phyloP scores from a whole-genome alignment of 1,139 yeast genomes.

The Lodderomyces parapsilosis region DNA sequence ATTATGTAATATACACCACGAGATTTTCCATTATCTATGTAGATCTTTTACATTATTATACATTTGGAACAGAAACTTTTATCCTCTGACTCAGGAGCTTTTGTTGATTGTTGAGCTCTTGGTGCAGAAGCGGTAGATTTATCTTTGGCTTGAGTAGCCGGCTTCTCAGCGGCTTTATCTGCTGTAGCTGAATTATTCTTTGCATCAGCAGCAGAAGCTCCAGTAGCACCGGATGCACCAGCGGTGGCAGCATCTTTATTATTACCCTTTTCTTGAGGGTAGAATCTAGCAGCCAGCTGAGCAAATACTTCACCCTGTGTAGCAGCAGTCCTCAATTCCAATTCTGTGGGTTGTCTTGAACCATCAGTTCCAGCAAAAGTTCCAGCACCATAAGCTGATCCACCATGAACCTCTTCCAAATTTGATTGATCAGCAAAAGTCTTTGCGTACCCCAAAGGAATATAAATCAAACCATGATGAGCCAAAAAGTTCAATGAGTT shows the following conservation, averaged over 20 bases:
- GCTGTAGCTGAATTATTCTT: slow-evolving; percentile 13
- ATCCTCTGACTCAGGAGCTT: slow-evolving; percentile 20
- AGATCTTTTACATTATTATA: slow-evolving; percentile 22
- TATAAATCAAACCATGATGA: slow-evolving; percentile 52
- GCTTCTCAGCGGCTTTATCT: slow-evolving; percentile 11
- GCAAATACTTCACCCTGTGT: slow-evolving; percentile 45
- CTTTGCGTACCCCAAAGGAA: slow-evolving; percentile 47
- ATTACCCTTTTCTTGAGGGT: background rate
- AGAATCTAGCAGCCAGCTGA: slow-evolving; percentile 29
- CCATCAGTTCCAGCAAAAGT: slow-evolving; percentile 50
- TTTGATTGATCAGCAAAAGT: slow-evolving; percentile 32
- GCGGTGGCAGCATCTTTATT: slow-evolving; percentile 29
- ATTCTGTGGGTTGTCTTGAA: slow-evolving; percentile 39
- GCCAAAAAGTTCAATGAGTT: slow-evolving; percentile 35
- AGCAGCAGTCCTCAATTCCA: slow-evolving; percentile 40
- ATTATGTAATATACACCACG: background rate
- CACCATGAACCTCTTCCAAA: slow-evolving; percentile 44
- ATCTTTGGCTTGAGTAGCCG: slow-evolving; percentile 5
- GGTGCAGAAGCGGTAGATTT: slow-evolving; percentile 5
- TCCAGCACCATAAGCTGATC: slow-evolving; percentile 54
- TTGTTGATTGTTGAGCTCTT: slow-evolving; percentile 21
- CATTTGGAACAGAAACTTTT: slow-evolving; percentile 29
- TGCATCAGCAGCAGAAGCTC: slow-evolving; percentile 9
- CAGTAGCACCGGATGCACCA: slow-evolving; percentile 27
- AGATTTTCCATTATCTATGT: slow-evolving; percentile 6